phyloP scores from a whole-genome alignment of 2,329 filamentous ascomycete species.

The Sarocladium kiliense region DNA sequence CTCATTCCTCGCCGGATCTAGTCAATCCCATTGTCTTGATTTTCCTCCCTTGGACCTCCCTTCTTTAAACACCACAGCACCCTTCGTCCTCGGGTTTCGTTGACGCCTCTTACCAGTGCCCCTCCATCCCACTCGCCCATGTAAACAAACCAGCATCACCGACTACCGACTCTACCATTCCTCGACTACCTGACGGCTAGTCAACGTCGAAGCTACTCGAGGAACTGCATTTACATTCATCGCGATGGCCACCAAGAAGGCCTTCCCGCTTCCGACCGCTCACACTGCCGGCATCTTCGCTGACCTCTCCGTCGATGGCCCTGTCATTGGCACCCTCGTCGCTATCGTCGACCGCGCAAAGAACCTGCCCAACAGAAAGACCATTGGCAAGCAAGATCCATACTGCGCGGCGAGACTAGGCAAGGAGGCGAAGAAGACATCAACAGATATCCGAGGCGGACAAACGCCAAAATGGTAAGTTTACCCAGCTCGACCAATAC shows the following conservation, averaged over 20 bases:
- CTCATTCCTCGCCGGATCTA: slow-evolving; percentile 9
- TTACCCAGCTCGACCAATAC: background rate
- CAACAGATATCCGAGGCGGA: slow-evolving; percentile 86
- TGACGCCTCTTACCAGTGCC: background rate
- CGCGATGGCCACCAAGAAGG: slow-evolving; percentile 48
- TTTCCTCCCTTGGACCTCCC: background rate
- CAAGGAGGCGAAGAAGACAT: slow-evolving; percentile 96
- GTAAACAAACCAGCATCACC: slow-evolving; percentile 5
- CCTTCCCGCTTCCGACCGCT: slow-evolving; percentile 52
- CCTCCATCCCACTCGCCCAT: background rate
- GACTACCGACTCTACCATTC: background rate
- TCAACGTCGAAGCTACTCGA: background rate
- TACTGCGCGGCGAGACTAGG: slow-evolving; percentile 92
- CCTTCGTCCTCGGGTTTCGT: background rate
- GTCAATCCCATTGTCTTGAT: slow-evolving; percentile 6
- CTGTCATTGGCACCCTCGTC: slow-evolving; percentile 88
- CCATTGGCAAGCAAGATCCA: slow-evolving; percentile 97
- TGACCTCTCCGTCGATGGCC: slow-evolving; percentile 89
- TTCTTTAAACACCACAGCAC: slow-evolving; percentile 5
- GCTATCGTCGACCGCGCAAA: slow-evolving; percentile 90
- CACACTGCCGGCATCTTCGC: slow-evolving; percentile 93
- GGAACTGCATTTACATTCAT: slow-evolving; percentile 4
- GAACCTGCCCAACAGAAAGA: slow-evolving; percentile 94
- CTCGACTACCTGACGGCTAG: background rate
- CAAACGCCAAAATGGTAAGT: slow-evolving; percentile 90